Percentiles rank a stretch among this genome's conserved stretches.
Conservation (phyloP, 805 yeast species). For the Jamesozyma gamospora region DNA sequence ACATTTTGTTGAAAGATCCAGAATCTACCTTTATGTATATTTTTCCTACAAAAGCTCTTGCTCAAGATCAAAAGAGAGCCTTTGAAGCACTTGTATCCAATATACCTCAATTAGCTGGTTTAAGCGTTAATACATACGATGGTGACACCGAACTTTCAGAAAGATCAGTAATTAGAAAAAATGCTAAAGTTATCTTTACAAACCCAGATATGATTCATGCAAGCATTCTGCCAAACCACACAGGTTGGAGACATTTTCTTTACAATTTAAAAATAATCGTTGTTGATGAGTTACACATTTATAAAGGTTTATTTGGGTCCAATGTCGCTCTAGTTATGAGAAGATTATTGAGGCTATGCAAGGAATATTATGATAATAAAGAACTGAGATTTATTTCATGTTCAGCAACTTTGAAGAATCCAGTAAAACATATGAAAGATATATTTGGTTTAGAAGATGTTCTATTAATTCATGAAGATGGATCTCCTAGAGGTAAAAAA, state of each 20-base stretch:
- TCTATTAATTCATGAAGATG: conserved; percentile 61
- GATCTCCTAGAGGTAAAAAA: conserved; percentile 78
- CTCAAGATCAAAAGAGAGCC: conserved; percentile 92
- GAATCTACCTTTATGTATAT: conserved; percentile 67
- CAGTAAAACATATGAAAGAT: conserved; percentile 57
- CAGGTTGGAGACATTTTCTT: conserved; percentile 63
- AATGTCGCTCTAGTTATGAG: conserved; percentile 83
- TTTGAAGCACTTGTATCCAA: conserved; percentile 45
- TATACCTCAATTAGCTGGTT: conserved; percentile 36
- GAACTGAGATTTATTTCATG: conserved; percentile 68
- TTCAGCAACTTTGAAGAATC: conserved; percentile 83
- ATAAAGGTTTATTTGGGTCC: conserved; percentile 85
- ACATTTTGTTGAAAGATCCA: conserved; percentile 33
- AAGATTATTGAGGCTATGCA: conserved; percentile 52
- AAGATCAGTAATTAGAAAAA: conserved; percentile 45
- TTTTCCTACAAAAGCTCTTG: conserved; percentile 94
- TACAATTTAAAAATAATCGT: conserved; percentile 59
- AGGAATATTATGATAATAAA: conserved; percentile 31
- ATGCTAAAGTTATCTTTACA: conserved; percentile 76
- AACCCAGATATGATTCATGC: conserved; percentile 93
- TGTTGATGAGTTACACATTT: conserved; percentile 78
- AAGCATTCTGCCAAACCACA: conserved; percentile 69
- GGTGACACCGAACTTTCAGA: conserved; percentile 73
- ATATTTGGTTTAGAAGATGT: conserved; percentile 62
- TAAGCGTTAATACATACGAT: conserved; percentile 72